phyloP scores from a whole-genome alignment of 2,329 filamentous ascomycete species.

The Aspergillus sp. region DNA sequence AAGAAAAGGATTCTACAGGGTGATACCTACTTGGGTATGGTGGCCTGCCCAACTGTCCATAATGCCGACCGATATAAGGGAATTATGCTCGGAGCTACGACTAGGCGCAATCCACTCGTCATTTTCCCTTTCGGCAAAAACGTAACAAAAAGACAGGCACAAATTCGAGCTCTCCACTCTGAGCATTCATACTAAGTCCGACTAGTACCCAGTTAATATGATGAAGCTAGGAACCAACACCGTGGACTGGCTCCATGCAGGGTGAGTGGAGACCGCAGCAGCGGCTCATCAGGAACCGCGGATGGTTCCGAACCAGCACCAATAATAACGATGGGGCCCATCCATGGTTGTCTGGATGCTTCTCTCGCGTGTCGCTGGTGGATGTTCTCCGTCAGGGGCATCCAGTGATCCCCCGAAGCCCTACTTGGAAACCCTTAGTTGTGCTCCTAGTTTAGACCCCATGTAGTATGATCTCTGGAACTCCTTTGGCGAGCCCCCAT shows the following conservation, averaged over 20 bases:
- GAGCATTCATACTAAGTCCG: neutral
- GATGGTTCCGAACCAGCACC: slow-evolving; percentile 29
- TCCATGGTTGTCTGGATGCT: slow-evolving; percentile 15
- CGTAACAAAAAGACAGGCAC: neutral
- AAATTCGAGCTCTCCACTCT: neutral
- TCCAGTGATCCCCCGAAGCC: neutral
- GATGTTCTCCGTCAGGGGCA: neutral
- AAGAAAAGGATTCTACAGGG: no score
- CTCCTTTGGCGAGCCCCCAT: neutral
- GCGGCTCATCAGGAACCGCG: slow-evolving; percentile 27
- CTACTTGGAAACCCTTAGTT: neutral
- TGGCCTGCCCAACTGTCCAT: no score
- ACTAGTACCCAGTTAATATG: neutral
- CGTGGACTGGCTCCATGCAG: slow-evolving; percentile 23
- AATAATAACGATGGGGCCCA: slow-evolving; percentile 1
- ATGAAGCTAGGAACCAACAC: slow-evolving; percentile 19
- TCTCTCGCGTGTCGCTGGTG: slow-evolving; percentile 19
- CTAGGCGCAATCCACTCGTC: neutral
- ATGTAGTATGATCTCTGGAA: neutral
- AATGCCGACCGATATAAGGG: no score
- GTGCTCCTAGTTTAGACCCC: neutral
- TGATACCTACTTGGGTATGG: no score
- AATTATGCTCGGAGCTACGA: no score
- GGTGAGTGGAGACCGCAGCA: slow-evolving; percentile 24
- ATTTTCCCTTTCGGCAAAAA: neutral